Evolutionary conservation across 1,284 basidiomycete species (phyloP).

Genomic region (Neonothopanus nambi): DNA sequence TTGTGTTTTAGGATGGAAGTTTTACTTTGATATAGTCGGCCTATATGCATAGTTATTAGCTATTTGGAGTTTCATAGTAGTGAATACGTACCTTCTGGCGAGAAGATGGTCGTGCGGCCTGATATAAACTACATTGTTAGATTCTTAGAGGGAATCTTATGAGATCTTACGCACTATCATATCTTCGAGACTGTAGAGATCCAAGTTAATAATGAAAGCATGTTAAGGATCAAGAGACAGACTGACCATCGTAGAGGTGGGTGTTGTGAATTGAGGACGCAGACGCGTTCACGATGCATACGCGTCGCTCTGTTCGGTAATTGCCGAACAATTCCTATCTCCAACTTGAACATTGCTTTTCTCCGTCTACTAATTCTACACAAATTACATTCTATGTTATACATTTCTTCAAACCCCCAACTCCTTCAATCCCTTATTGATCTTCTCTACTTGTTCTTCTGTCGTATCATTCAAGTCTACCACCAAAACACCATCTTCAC

Average conservation of each 20-base stretch:
- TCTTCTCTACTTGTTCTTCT: conserved; percentile 56
- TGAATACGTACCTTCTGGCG: conserved; percentile 77
- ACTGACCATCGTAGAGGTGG: conserved; percentile 34
- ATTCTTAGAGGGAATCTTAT: neutral
- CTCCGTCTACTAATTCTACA: no score
- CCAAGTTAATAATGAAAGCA: neutral
- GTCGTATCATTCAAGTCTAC: conserved; percentile 60
- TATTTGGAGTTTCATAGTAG: conserved; percentile 7
- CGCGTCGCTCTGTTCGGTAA: conserved; percentile 41
- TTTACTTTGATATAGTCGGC: conserved; percentile 89
- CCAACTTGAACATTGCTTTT: neutral
- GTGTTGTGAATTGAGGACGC: neutral
- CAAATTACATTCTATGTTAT: neutral
- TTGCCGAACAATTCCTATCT: conserved; percentile 27
- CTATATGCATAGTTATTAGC: conserved; percentile 40
- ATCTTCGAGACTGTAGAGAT: conserved; percentile 73
- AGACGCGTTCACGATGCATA: conserved; percentile 25
- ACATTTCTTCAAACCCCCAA: conserved; percentile 10
- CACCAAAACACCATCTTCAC: conserved; percentile 67
- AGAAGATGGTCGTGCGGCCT: conserved; percentile 95
- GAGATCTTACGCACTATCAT: conserved; percentile 69
- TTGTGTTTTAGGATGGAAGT: conserved; percentile 9
- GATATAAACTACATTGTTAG: conserved; percentile 11
- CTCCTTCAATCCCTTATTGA: conserved; percentile 34
- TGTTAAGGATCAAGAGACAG: neutral